These are phyloP conservation scores for Aspergillus sp. DNA, from an alignment of 2,329 filamentous ascomycete genomes.

Conservation along the genomic window DNA sequence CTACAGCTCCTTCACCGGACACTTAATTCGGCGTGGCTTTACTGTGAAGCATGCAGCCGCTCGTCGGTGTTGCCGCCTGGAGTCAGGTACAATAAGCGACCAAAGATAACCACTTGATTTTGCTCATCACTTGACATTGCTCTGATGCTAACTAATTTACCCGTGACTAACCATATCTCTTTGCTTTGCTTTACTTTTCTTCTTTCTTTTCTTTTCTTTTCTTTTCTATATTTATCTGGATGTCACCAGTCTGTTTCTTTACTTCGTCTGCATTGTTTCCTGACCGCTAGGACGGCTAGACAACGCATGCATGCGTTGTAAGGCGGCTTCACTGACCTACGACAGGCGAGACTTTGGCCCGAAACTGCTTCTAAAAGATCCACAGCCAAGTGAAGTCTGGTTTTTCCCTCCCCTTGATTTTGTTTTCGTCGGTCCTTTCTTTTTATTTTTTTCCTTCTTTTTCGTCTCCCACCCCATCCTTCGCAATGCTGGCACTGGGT, in stretches of 20 bases:
- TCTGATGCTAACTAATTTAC: constrained; percentile 8
- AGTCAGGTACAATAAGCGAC: background rate
- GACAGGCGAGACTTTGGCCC: constrained; percentile 5
- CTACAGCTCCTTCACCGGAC: background rate
- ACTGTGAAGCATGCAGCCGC: constrained; percentile 5
- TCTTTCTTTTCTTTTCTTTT: background rate
- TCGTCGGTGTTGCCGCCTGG: constrained; percentile 10
- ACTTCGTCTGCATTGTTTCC: background rate
- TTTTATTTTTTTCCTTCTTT: background rate
- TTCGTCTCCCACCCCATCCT: background rate
- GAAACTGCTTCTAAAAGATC: constrained; percentile 6
- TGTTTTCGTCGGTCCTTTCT: background rate
- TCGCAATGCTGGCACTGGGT: background rate
- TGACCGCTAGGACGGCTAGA: constrained; percentile 1
- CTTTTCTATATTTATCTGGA: background rate
- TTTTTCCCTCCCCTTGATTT: background rate
- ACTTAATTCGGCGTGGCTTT: background rate
- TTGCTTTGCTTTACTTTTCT: background rate
- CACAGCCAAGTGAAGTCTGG: constrained; percentile 6
- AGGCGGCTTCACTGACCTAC: constrained; percentile 2
- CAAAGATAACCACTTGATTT: background rate
- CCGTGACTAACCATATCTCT: background rate
- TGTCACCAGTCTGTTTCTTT: background rate
- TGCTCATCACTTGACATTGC: constrained; percentile 14
- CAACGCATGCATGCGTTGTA: constrained; percentile 9